Base-by-base conservation (phyloP, 2,329 filamentous ascomycete species). In the Drechmeria coniospora region DNA sequence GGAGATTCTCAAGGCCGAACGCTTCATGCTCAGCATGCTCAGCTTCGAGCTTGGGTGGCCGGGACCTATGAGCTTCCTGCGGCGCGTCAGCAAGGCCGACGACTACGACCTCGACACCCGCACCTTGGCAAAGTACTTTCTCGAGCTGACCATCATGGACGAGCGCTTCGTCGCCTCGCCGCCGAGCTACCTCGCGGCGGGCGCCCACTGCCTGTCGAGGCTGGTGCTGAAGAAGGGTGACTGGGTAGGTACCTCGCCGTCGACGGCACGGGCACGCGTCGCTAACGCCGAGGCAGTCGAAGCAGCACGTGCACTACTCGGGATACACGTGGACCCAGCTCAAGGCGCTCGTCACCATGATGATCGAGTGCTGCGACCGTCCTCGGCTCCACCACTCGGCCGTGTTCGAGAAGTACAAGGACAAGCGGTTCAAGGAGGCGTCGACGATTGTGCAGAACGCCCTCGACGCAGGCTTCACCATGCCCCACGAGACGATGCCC, bases 61-160 rank as follows among this genome's bases (percentile, higher is more conserved):
- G n/a, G 90, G 90, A 23, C 90, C 90, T 2, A 94, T 98, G 87
- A 94, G 84, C 60, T 98, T 98, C 57, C 65, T 98, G 35, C 74
- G 90, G 34, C 76, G 87, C 31, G 90, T 95, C 54, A 95, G 87
- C 74, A 95, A 95, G 61, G 90, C 90, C 10, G 90, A 98, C 49
- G 84, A 94, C 47, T 98, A 95, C 47, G 86, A 98, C 47, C 63
- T 93, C 25, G 87, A 98, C 57, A 94, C 87, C 8, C 73, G 90
- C 21, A 95, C 90, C 5, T 61, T 98, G 30, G 84, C 90, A 42
- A 98, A 98, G 58, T 98, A 98, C 57, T 94, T 98, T 55, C 65
- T 98, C 15, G 90, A 98, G 52, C 70, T 95, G 30, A 92, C 84
- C 21, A 76, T 95, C 50, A 94, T 95, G 84, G 90, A 98, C 48